Conservation (phyloP, 805 yeast species). For the Teunomyces kruisii region DNA sequence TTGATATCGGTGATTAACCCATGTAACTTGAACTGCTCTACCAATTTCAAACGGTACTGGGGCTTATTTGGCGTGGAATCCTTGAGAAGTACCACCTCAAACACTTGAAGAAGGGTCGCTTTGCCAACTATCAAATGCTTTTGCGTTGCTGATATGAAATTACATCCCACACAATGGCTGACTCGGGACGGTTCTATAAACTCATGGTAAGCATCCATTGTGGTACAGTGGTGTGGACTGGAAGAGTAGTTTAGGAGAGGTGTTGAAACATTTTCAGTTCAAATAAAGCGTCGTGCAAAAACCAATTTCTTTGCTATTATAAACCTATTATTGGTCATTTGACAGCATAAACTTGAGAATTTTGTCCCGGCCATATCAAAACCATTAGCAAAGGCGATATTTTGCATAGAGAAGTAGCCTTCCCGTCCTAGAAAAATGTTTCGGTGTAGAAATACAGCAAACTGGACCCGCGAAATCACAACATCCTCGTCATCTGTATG, state of each 20-base stretch:
- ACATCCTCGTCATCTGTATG: conserved; percentile 7
- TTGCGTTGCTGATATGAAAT: conserved; percentile 43
- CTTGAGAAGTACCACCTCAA: conserved; percentile 36
- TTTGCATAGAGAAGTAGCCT: background rate
- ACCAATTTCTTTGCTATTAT: too few relatives aligned
- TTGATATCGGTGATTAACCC: conserved; percentile 66
- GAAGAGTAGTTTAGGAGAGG: conserved; percentile 6
- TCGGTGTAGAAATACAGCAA: background rate
- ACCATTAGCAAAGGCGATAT: background rate
- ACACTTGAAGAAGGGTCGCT: conserved; percentile 68
- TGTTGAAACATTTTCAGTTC: conserved; percentile 4
- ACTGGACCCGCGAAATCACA: background rate
- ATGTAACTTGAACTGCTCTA: conserved; percentile 67
- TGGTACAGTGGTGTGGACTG: background rate
- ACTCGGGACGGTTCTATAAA: conserved; percentile 75
- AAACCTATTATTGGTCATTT: background rate
- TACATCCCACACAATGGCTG: conserved; percentile 55
- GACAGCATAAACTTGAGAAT: background rate
- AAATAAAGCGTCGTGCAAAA: background rate
- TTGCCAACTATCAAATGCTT: conserved; percentile 67
- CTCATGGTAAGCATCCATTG: conserved; percentile 80
- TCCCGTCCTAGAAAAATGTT: background rate
- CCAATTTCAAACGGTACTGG: conserved; percentile 28
- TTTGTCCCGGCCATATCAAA: background rate
- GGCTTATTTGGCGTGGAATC: conserved; percentile 19